Base-by-base conservation (phyloP, 2,329 filamentous ascomycete genomes). In the Phaeophleospora eucalypticola region DNA sequence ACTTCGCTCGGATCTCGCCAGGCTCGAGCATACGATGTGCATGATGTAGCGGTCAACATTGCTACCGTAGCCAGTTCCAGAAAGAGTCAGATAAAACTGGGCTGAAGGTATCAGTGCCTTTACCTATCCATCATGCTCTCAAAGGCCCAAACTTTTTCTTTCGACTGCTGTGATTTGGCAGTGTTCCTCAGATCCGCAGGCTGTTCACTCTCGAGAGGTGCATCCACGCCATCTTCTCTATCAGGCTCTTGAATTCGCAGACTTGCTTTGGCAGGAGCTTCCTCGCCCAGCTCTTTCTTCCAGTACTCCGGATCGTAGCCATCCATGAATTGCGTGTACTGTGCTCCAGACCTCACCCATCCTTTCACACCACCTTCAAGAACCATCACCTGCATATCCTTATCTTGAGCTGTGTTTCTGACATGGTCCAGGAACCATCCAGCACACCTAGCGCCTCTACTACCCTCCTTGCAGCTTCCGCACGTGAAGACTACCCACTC, bases 401-500 rank as follows among this genome's bases (percentile, higher is more conserved):
- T 54, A 42, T 72, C 68, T 8, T 61, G 60, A 1, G 57, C 63
- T n/a, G 54, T 54, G 18, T 62, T 54, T 9, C 63, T 54, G 12
- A 66, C 62, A 51, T 63, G 58, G 24, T 65, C 58, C 39, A 65
- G 46, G 33, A 68, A 68, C 66, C 65, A 68, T 0, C 49, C 60
- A 6, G 66, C 66, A 48, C 66, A 68, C 14, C 65, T 57, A 12
- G 61, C 59, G 3, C 57, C 66, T 27, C 66, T 56, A 7, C 48
- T 4, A 2, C 39, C 43, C 17, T 41, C 51, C 17, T 51, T 54
- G 27, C 43, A 66, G 57, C 58, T 62, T 61, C 69, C 70, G 54
- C 72, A 74, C 19, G 72, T 73, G 53, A 75, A 74, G 4, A 72
- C 70, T 1, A 75, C 70, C 58, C 67, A 66, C 45, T 68, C 69